These are phyloP conservation scores for Saccharomycopsis hybrid DNA, from an alignment of 1,139 yeast genomes.

Conservation along the genomic window DNA sequence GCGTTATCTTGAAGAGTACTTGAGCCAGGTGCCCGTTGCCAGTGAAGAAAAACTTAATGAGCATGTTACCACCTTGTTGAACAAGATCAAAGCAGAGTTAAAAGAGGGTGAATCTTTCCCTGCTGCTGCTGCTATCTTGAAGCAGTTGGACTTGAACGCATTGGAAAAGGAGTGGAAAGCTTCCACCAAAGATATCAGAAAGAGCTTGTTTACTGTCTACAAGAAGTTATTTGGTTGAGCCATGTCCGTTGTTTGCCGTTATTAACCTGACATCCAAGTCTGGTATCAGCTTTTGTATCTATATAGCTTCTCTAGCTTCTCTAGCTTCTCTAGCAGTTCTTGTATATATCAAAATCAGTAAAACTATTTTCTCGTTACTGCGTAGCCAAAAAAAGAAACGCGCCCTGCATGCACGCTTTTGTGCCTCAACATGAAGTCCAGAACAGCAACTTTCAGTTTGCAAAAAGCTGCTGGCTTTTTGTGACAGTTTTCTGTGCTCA, in stretches of 20 bases:
- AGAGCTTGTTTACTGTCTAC: slow-evolving; percentile 15
- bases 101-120: slow-evolving; percentile 29
- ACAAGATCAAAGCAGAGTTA: slow-evolving; percentile 22
- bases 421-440: not conserved
- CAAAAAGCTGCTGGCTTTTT: too few species aligned
- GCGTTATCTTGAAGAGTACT: slow-evolving; percentile 38
- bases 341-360: too few species aligned
- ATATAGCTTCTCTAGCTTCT: too few species aligned
- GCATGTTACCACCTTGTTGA: slow-evolving; percentile 35
- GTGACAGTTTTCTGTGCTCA: too few species aligned
- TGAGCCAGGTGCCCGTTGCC: slow-evolving; percentile 44
- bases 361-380: too few species aligned
- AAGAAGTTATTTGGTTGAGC: slow-evolving; percentile 4
- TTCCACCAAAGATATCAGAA: slow-evolving; percentile 26
- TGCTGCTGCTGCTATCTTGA: slow-evolving; percentile 37
- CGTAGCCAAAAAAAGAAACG: not conserved
- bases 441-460: too few species aligned
- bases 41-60: slow-evolving; percentile 41
- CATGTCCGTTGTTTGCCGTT: not conserved
- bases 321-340: too few species aligned
- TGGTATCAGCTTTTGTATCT: not conserved
- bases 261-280: too few species aligned
- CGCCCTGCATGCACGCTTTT: not conserved
- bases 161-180: slow-evolving; percentile 51
- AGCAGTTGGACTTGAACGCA: slow-evolving; percentile 39